phyloP scores from a whole-genome alignment of 176 grass and related monocot species.

The Puccinellia tenuiflora region DNA sequence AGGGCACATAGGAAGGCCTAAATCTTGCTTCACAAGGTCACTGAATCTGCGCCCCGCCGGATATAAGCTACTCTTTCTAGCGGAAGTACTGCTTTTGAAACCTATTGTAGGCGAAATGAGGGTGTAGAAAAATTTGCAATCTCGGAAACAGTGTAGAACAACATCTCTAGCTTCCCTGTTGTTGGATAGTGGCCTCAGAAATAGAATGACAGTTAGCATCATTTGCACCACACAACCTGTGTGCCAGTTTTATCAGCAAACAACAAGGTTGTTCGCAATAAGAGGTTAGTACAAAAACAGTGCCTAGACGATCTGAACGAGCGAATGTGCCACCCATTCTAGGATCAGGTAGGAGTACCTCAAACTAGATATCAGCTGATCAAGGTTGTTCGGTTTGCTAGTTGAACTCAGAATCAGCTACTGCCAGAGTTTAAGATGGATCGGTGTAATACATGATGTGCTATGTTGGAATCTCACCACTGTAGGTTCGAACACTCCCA shows the following conservation, averaged over 20 bases:
- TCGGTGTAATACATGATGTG: background rate
- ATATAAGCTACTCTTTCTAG: background rate
- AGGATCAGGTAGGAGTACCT: background rate
- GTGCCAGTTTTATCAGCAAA: background rate
- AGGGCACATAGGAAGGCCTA: background rate
- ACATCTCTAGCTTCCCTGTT: constrained; percentile 45
- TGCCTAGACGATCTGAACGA: background rate
- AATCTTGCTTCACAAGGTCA: background rate
- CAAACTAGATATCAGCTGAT: background rate
- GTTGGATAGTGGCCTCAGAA: background rate
- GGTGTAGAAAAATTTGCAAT: constrained; percentile 35
- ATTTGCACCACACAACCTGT: background rate
- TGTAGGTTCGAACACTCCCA: background rate
- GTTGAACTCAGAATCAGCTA: background rate
- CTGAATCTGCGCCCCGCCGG: background rate
- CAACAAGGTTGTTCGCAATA: background rate
- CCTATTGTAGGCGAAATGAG: constrained; percentile 1
- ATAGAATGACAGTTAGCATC: background rate
- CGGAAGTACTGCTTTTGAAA: background rate
- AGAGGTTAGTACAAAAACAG: background rate
- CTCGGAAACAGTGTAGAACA: background rate
- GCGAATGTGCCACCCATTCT: background rate
- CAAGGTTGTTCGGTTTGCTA: background rate
- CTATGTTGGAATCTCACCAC: background rate
- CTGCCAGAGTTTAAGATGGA: background rate